Base-by-base conservation (phyloP, 2,329 filamentous ascomycete genomes). In the Diplodia mutila region DNA sequence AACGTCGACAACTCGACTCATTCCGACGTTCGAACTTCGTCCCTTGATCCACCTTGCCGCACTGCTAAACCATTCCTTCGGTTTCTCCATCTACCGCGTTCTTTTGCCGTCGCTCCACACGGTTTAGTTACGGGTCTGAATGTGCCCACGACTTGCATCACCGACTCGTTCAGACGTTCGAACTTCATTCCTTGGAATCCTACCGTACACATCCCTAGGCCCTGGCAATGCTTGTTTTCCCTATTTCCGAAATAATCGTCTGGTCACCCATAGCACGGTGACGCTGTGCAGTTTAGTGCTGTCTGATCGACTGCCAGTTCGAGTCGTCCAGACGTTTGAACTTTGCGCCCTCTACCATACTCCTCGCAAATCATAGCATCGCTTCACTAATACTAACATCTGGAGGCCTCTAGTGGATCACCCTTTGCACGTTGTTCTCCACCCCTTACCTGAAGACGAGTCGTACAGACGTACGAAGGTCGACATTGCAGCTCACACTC, bases 401-500 rank as follows among this genome's bases (percentile, higher is more conserved):
- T 57, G 18, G 5, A 34, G n/a, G 7, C 39, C 16, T n/a, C 39
- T 3, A n/a, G 39, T 46, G 39, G 18, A 46, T 46, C 39, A 18
- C 23, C 7, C 14, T 57, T 23, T 21, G 1, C 23, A 23, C 29
- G 12, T 21, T 14, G 29, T 11, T 39, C n/a, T 18, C 53, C 53
- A 57, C 23, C 16, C 3, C 42, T 34, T n/a, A 14, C 37, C 25
- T 14, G 21, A 25, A n/a, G 18, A 12, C 61, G 61, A 64, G 27
- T 64, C 61, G 29, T 39, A 12, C 46, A 32, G 61, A 64, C 61
- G 61, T 64, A 37, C 49, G 46, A 64, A 64, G 25, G n/a, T 23
- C 21, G 27, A 25, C n/a, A 46, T n/a, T 8, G 6, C 39, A n/a
- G n/a, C n/a, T n/a, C 16, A 18, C 39, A n/a, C 1, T 18, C 18